Base-by-base conservation (phyloP, 495 filamentous ascomycete species). In the Astrothelium subdiscretum region DNA sequence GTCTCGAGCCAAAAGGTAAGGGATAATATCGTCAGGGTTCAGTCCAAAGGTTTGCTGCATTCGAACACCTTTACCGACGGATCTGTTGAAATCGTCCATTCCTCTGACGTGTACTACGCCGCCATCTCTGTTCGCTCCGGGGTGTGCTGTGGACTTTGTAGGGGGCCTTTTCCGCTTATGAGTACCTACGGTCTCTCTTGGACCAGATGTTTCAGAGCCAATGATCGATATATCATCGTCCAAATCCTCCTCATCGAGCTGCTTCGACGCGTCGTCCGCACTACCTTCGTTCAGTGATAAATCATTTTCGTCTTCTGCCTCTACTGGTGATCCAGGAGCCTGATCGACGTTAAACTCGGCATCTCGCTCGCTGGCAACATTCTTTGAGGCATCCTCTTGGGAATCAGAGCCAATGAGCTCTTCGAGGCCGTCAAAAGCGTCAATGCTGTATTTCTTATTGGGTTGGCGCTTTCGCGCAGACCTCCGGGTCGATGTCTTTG, bases 1-100 rank as follows among this genome's bases (percentile, higher is more conserved):
- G 54, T 80, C 77, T 58, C 80, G 75, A 60, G 77, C 73, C 64
- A 76, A 74, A 13, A 81, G 31, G 18, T 78, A 63, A 20, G 77
- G 66, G 11, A 76, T 58, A 3, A 81, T 44, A 62, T 85, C 81
- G 57, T 35, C 57, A 18, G 31, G 57, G 24, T 42, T 22, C 18
- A 3, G 57, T 22, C 57, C 57, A 59, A 62, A 58, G 42, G 18
- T 35, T 22, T 35, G 18, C n/a, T 32, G 27, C 18, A 42, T 5
- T 32, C 44, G 27, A 12, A 27, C n/a, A 12, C 27, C 48, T 29
- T 62, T 62, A 3, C 44, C 43, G 48, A n/a, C 15, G 27, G 29
- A 32, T 18, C 20, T 31, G 10, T 62, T 12, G n/a, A 31, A 32
- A 12, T 57, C 60, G 4, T 32, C 31, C 15, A 51, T 18, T 6